Conservation (phyloP, 2,329 filamentous ascomycete species). For the Falciphora oryzae region DNA sequence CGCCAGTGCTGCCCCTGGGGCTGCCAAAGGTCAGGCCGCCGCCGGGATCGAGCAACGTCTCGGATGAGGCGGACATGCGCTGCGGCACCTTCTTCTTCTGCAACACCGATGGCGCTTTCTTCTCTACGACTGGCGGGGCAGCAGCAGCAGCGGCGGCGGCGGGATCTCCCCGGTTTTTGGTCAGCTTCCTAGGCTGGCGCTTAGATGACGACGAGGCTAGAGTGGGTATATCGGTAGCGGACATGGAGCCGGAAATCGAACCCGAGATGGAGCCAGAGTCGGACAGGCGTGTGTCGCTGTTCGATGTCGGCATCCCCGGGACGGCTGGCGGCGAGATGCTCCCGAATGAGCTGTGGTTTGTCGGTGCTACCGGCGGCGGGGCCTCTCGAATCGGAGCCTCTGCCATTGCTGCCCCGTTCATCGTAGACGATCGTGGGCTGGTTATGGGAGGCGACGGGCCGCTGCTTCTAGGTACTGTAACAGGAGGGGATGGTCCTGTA, state of each 20-base stretch:
- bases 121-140: constrained; percentile 21
- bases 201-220: constrained; percentile 19
- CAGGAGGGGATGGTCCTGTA: neutral
- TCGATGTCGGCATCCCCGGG: neutral
- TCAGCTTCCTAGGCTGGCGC: constrained; percentile 35
- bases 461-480: neutral
- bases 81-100: constrained; percentile 30
- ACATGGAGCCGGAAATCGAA: neutral
- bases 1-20: neutral
- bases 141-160: constrained; percentile 15
- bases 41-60: constrained; percentile 1
- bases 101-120: constrained; percentile 26
- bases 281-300: constrained; percentile 14
- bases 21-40: neutral
- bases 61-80: constrained; percentile 21
- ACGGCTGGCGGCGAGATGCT: neutral
- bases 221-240: neutral
- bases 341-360: neutral
- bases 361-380: neutral
- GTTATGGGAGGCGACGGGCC: neutral
- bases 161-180: constrained; percentile 30
- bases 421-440: neutral
- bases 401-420: neutral
- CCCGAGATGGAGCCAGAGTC: constrained; percentile 4
- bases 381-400: neutral